A percentile compares a stretch with the other conserved stretches of the same genome.
phyloP scores from a whole-genome alignment of 2,329 filamentous ascomycete genomes.

The Penicillium sp. region DNA sequence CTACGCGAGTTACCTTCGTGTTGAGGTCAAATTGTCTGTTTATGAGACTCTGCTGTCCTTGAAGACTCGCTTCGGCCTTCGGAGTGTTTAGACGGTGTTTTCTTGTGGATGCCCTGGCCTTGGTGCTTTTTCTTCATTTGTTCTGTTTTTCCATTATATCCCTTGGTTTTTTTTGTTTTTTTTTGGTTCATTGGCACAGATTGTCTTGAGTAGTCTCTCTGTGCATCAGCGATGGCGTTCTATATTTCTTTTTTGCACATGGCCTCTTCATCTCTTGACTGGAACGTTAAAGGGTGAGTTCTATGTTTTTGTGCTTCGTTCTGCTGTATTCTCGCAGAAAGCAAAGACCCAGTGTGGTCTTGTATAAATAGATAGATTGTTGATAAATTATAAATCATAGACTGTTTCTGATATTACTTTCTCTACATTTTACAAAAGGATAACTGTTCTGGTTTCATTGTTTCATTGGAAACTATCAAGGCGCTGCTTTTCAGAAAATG shows the following conservation, averaged over 20 bases:
- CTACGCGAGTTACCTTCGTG: constrained; percentile 54
- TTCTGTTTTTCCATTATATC: constrained; percentile 17
- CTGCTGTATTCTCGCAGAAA: background rate
- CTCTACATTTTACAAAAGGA: background rate
- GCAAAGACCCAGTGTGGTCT: background rate
- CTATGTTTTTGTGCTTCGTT: background rate
- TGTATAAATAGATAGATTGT: constrained; percentile 23
- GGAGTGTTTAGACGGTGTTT: constrained; percentile 4
- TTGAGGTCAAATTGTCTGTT: constrained; percentile 58
- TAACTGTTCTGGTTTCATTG: constrained; percentile 19
- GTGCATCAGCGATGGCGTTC: constrained; percentile 35
- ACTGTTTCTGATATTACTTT: background rate
- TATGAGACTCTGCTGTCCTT: constrained; percentile 59
- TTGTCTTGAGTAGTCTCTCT: constrained; percentile 23
- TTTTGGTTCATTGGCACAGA: constrained; percentile 18
- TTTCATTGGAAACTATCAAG: constrained; percentile 30
- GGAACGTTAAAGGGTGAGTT: background rate
- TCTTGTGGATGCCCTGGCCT: background rate
- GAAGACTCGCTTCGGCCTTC: constrained; percentile 52
- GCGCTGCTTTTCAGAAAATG: constrained; percentile 19
- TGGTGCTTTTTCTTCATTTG: background rate
- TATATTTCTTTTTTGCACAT: constrained; percentile 9
- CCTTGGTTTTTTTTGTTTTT: constrained; percentile 8
- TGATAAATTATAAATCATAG: constrained; percentile 11
- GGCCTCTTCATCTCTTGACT: background rate